These are phyloP conservation scores for Mucor plumbeus DNA, from an alignment of 371 early-diverging fungal species.

Conservation along the genomic window DNA sequence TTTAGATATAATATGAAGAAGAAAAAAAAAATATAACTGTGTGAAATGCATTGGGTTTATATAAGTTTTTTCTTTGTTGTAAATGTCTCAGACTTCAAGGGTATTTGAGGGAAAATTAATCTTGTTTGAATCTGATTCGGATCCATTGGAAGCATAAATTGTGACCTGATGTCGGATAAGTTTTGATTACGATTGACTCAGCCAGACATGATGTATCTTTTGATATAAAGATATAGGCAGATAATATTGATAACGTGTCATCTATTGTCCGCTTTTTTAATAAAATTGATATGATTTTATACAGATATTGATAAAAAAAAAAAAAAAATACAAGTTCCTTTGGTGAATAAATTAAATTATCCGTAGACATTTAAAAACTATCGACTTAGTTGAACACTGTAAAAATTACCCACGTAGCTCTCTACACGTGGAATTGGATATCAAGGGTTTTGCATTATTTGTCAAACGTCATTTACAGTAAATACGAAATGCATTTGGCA, in stretches of 20 bases:
- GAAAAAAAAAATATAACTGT: neutral
- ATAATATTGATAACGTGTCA: constrained; percentile 20
- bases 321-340: neutral
- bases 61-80: too few relatives aligned
- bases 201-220: constrained; percentile 3
- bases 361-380: neutral
- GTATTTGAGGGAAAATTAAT: constrained; percentile 5
- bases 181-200: constrained; percentile 11
- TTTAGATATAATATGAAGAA: constrained; percentile 12
- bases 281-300: too few relatives aligned
- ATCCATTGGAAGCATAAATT: constrained; percentile 14
- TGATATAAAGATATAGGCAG: neutral
- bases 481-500: neutral
- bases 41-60: constrained; percentile 13
- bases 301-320: too few relatives aligned
- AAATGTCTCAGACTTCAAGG: constrained; percentile 16
- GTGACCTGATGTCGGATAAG: constrained; percentile 18
- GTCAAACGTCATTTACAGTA: constrained; percentile 10
- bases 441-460: constrained; percentile 9
- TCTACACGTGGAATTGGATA: constrained; percentile 2
- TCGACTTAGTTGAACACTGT: neutral
- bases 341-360: neutral
- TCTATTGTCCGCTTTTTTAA: neutral
- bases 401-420: neutral
- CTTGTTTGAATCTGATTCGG: constrained; percentile 14